Evolutionary conservation across 2,329 filamentous ascomycete species (phyloP), one percentile per base, ranked within the genome.

Genomic region (Amauroascus niger): DNA sequence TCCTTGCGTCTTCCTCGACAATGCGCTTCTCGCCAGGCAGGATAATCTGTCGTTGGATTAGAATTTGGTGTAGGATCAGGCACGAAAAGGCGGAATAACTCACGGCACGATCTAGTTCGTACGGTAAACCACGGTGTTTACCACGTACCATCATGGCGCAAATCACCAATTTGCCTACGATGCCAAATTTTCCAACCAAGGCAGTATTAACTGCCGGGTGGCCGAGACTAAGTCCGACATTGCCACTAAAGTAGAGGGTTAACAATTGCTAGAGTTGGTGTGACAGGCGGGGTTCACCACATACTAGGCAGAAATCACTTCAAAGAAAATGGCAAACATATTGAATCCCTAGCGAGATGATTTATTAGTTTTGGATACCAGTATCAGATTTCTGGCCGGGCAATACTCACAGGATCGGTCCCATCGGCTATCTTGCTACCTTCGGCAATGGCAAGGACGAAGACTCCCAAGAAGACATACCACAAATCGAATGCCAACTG

Each of bases 401-500:
- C 9, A 33, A 40, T 9, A 55, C 61, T 54, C 46, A 67, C 65
- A 13, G 65, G 62, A 47, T 64, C 58, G 18, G 41, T 52, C n/a
- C 39, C 24, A 37, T 56, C 54, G 52, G 61, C 61, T 37, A 69
- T 65, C 22, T 60, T 59, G 14, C 58, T 58, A 1, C 63, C 57
- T 64, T 85, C 81, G 49, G 83, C 78, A 35, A 77, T 72, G 54
- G 74, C 52, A 14, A 56, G 14, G 39, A 57, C 49, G 57, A 84
- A 75, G 24, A 81, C 72, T 5, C 79, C 78, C 0, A 83, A 64
- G 11, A 80, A 76, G 16, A 85, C 76, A 67, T 77, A 80, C 81
- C 82, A 84, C 24, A 85, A 67, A 61, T 85, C 82, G 63, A 84
- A 81, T 11, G 77, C 76, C 1, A 85, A 73, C 65, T 85, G 82